phyloP scores from a whole-genome alignment of 2,329 filamentous ascomycete species.

The Escovopsis sp. region DNA sequence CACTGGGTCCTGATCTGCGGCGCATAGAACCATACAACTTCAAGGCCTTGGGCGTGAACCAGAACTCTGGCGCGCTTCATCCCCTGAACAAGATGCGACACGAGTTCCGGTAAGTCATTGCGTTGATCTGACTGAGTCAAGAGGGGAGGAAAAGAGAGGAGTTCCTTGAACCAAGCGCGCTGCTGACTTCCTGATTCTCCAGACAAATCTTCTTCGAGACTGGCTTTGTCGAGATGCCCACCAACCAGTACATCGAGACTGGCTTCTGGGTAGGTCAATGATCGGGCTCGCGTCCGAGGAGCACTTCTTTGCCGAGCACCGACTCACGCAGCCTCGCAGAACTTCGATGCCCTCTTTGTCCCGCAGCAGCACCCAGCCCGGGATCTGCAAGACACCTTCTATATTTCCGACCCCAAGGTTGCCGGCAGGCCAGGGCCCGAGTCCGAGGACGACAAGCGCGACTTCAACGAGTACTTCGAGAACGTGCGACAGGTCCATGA shows the following conservation, averaged over 20 bases:
- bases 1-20: background rate
- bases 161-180: too few species aligned
- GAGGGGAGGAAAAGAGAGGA: background rate
- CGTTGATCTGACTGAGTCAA: too few species aligned
- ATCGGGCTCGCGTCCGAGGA: background rate
- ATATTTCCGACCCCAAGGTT: conserved; percentile 73
- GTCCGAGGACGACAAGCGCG: conserved; percentile 37
- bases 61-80: conserved; percentile 45
- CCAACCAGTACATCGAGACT: conserved; percentile 82
- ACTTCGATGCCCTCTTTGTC: conserved; percentile 93
- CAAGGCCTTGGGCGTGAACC: conserved; percentile 50
- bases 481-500: conserved; percentile 80
- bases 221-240: conserved; percentile 98
- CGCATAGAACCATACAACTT: conserved; percentile 53
- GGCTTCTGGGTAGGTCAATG: conserved; percentile 59
- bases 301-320: background rate
- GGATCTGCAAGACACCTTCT: conserved; percentile 96
- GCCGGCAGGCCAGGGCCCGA: conserved; percentile 53
- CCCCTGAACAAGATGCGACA: conserved; percentile 86
- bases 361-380: conserved; percentile 95
- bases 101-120: conserved; percentile 52
- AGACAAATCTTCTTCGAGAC: conserved; percentile 94
- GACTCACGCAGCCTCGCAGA: conserved; percentile 20
- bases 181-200: background rate
- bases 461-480: conserved; percentile 79